Evolutionary conservation across 805 yeast species (phyloP).

Genomic region (Suhomyces sp.): DNA sequence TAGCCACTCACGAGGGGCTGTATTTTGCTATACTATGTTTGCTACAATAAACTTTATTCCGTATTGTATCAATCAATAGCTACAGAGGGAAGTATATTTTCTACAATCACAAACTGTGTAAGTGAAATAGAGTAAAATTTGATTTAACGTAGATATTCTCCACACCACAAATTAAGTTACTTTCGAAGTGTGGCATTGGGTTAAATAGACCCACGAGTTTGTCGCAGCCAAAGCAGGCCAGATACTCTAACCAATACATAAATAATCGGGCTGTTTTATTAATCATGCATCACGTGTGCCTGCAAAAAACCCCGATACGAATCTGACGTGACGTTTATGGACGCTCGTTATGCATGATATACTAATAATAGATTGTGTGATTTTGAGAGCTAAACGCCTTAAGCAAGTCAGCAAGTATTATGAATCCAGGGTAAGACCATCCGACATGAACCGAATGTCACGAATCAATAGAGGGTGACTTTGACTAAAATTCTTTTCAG

Average conservation of each 20-base stretch:
- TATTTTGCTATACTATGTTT: background rate
- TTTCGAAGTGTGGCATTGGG: background rate
- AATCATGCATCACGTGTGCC: background rate
- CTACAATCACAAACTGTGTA: background rate
- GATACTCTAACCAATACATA: background rate
- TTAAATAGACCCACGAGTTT: background rate
- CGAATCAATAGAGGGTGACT: background rate
- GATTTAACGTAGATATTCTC: background rate
- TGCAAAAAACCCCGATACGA: background rate
- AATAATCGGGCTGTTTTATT: background rate
- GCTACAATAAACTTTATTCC: background rate
- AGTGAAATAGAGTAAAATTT: background rate
- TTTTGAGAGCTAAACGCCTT: background rate
- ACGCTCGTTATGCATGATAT: background rate
- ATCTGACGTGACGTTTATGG: background rate
- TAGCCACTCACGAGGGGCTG: background rate
- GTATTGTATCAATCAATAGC: background rate
- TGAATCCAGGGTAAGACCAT: background rate
- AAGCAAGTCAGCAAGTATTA: background rate
- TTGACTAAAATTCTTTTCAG: background rate
- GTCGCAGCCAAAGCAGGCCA: background rate
- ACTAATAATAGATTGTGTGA: background rate
- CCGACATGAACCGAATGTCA: background rate
- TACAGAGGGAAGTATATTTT: background rate
- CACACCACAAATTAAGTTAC: background rate